Evolutionary conservation across 1,284 basidiomycete species (phyloP), one percentile per base, ranked within the genome.

Genomic region (Kalmanozyma brasiliensis): DNA sequence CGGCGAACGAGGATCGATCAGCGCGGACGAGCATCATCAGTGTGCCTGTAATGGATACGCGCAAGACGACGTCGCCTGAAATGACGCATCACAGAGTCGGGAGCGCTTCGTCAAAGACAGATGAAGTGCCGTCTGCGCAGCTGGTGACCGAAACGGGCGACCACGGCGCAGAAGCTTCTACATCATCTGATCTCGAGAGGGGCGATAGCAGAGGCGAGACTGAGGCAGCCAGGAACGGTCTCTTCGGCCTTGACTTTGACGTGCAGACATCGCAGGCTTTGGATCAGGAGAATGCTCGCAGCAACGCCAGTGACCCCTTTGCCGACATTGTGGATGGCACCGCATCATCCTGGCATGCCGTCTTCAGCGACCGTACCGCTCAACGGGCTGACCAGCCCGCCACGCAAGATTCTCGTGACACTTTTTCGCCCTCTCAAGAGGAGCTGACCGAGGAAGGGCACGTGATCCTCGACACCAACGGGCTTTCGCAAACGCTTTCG

Each of bases 261-360:
- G 24, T 8, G 19, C 35, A 46, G 8, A 20, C 44, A 16, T 40
- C 49, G 19, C 2, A 35, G 10, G 24, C 41, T 16, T 30, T 30
- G 13, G 42, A 41, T 16, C 29, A 44, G 8, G 26, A 44, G 32
- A 9, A 22, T 2, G 23, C 14, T 4, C 19, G 22, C 13, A 19
- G 24, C 8, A 16, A 24, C 10, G 23, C 24, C 0, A 32, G 19
- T 3, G 65, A 69, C 19, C 55, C 65, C 3, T 69, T 69, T n/a
- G 49, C 35, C 8, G 46, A 44, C 22, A 46, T 69, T 4, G 44
- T 46, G 8, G 60, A 69, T 26, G 55, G 45, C n/a, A 59, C 60
- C 7, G 58, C 59, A 19, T 69, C 65, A 10, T 63, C 65, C 0
- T 69, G 65, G 65, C 65, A 69, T n/a, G 56, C 65, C 13, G 59